Base-by-base conservation (phyloP, 768 basidiomycete genomes). In the Tulasnella sp. region DNA sequence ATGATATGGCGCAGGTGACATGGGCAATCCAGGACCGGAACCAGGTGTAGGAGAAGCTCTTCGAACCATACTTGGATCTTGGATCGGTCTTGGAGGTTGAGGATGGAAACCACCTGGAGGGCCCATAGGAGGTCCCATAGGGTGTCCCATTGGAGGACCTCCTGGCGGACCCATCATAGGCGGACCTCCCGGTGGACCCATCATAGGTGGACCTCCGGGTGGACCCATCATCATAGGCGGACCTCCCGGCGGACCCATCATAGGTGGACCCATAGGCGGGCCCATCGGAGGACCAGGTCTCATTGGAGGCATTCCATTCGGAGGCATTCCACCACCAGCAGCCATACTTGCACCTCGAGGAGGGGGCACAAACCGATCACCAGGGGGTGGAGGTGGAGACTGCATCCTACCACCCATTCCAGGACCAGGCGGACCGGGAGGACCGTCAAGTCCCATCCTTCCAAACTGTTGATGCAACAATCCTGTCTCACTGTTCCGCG, bases 201-300 rank as follows among this genome's bases (percentile, higher is more conserved):
- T 46, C n/a, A n/a, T n/a, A 37, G 46, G n/a, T n/a, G n/a, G 46
- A 12, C 45, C 45, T 16, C n/a, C n/a, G 9, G 24, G 24, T n/a
- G 6, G 25, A 19, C 43, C 16, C 13, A n/a, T 28, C 28, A n/a
- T n/a, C n/a, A n/a, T n/a, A n/a, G 48, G 48, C 12, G 13, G 19
- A 15, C 16, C 19, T 5, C 46, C 46, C 10, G 46, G 46, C 20
- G 46, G 27, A 35, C 46, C 40, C 12, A n/a, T n/a, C n/a, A n/a
- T n/a, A n/a, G 48, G 48, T 29, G 40, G 48, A 19, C 45, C 45
- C 45, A 33, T 46, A 37, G 46, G n/a, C n/a, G n/a, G 46, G 13
- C 45, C 45, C 22, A 25, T 19, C 8, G 24, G 24, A 25, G 6
- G 25, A n/a, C n/a, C n/a, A n/a, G n/a, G n/a, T 22, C 43, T 15